A percentile compares a stretch with the other conserved stretches of the same genome.
Conservation (phyloP, 2,329 filamentous ascomycete genomes). For the Diaporthe sp. region DNA sequence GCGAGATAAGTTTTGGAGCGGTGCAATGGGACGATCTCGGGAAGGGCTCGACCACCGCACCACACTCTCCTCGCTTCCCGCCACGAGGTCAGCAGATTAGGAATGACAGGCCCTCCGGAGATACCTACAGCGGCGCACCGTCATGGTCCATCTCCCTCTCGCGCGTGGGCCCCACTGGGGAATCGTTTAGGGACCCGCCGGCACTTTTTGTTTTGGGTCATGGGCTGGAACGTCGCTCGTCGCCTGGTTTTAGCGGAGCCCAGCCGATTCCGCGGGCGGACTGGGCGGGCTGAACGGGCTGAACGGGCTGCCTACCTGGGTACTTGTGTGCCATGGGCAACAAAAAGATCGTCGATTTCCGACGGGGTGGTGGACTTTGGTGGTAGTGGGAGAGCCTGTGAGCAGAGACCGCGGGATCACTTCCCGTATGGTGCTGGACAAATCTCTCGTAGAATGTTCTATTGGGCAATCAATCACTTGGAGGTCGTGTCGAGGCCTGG, state of each 20-base stretch:
- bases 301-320: not conserved
- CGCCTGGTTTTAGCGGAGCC: slow-evolving; percentile 22
- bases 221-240: not conserved
- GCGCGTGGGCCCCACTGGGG: not conserved
- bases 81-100: slow-evolving; percentile 1
- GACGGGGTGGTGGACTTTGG: not conserved
- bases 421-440: not conserved
- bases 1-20: slow-evolving; percentile 28
- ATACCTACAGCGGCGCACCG: slow-evolving; percentile 23
- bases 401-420: not conserved
- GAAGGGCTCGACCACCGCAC: not conserved
- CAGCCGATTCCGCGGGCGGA: slow-evolving; percentile 13
- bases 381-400: not conserved
- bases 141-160: slow-evolving; percentile 8
- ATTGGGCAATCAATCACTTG: not conserved
- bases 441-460: not conserved
- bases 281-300: slow-evolving; percentile 13
- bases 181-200: not conserved
- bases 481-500: not conserved
- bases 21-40: slow-evolving; percentile 23
- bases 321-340: not conserved
- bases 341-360: slow-evolving; percentile 8
- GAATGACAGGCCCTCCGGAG: slow-evolving; percentile 23
- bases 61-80: not conserved
- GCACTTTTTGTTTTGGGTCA: not conserved